A percentile compares a stretch with the other conserved stretches of the same genome.
phyloP scores from a whole-genome alignment of 352 stramenopile species.

The Globisporangium cylindrosporum region DNA sequence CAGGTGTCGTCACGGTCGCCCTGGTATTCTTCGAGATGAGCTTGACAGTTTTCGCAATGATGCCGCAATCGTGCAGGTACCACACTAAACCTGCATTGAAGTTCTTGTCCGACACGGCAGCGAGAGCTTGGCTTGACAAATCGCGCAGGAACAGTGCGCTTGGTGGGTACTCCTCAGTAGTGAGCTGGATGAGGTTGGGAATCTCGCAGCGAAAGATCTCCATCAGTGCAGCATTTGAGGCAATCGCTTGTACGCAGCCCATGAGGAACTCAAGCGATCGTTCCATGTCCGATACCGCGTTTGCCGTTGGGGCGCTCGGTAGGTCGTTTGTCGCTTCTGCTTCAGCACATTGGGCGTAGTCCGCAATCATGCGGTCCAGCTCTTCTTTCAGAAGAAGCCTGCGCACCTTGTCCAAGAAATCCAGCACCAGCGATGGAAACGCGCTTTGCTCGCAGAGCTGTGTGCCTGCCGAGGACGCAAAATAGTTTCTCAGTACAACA shows the following conservation, averaged over 20 bases:
- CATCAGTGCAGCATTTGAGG: conserved; percentile 45
- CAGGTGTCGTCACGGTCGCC: conserved; percentile 28
- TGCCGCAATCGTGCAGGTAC: conserved; percentile 72
- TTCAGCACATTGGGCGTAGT: not conserved
- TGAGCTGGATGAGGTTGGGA: conserved; percentile 58
- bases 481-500: conserved; percentile 47
- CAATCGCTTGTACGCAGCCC: conserved; percentile 56
- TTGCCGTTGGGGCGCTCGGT: too few species aligned
- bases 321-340: not conserved
- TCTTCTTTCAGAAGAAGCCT: conserved; percentile 47
- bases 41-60: conserved; percentile 43
- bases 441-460: conserved; percentile 65
- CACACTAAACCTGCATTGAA: conserved; percentile 72
- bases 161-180: conserved; percentile 60
- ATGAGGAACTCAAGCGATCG: conserved; percentile 51
- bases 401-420: conserved; percentile 59
- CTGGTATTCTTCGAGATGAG: conserved; percentile 38
- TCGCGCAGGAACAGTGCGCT: conserved; percentile 46
- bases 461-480: conserved; percentile 35
- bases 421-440: conserved; percentile 64
- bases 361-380: conserved; percentile 25
- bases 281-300: conserved; percentile 24
- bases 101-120: conserved; percentile 46
- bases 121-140: conserved; percentile 39
- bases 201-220: conserved; percentile 71